These are phyloP conservation scores for Teratosphaeria destructans DNA, from an alignment of 2,329 filamentous ascomycete genomes.

Conservation along the genomic window DNA sequence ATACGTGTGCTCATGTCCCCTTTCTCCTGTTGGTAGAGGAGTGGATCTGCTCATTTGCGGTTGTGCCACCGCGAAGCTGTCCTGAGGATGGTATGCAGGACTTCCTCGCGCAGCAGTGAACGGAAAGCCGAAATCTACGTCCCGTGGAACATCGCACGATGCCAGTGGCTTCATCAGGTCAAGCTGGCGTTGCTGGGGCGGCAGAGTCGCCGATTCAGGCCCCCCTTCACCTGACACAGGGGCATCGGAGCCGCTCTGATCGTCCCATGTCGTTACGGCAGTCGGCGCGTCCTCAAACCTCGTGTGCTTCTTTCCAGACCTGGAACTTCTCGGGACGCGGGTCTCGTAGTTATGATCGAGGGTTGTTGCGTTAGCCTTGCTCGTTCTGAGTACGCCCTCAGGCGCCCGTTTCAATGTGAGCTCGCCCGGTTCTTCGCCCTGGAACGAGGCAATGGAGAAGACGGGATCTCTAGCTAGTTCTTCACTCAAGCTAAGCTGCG, in stretches of 20 bases:
- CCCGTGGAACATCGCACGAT: background rate
- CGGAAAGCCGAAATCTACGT: background rate
- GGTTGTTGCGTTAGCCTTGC: background rate
- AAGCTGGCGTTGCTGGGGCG: background rate
- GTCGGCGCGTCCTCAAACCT: background rate
- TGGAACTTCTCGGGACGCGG: background rate
- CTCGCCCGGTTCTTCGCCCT: background rate
- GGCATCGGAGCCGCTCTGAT: background rate
- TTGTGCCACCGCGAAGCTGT: background rate
- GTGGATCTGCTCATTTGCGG: background rate
- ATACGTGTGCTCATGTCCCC: background rate
- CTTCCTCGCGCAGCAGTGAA: background rate
- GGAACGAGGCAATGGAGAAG: constrained; percentile 4
- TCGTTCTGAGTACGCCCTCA: constrained; percentile 6
- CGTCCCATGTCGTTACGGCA: background rate
- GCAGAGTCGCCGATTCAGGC: constrained; percentile 1
- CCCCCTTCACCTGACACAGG: background rate
- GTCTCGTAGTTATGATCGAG: background rate
- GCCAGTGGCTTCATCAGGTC: background rate
- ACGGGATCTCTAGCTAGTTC: constrained; percentile 6
- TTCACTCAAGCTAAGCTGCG: constrained; percentile 13
- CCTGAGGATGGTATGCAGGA: background rate
- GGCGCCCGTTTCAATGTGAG: constrained; percentile 1
- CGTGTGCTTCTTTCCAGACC: constrained; percentile 1
- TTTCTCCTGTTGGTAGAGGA: background rate